These are phyloP conservation scores for Citropsis articulata DNA, from an alignment of 345 rosid genomes.

Conservation along the genomic window DNA sequence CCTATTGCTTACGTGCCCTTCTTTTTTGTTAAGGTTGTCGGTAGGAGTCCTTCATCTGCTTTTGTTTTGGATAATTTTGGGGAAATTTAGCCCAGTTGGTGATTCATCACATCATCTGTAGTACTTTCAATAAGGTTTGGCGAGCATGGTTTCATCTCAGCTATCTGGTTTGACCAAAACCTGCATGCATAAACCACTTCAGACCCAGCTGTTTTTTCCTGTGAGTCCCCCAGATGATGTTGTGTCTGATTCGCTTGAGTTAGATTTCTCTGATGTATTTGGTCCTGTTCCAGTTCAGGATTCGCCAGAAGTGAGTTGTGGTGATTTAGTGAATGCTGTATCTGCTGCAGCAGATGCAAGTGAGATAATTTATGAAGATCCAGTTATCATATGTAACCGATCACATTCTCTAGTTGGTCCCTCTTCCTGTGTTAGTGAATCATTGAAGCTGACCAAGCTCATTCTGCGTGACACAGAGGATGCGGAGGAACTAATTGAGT, in stretches of 20 bases:
- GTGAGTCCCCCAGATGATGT: slow-evolving; percentile 37
- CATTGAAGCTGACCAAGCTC: slow-evolving; percentile 64
- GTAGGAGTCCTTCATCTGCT: slow-evolving; percentile 39
- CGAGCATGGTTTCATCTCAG: slow-evolving; percentile 58
- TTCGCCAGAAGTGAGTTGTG: slow-evolving; percentile 27
- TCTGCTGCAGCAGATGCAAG: slow-evolving; percentile 29
- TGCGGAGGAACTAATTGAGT: slow-evolving; percentile 44
- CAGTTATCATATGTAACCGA: slow-evolving; percentile 63
- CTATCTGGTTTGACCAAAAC: slow-evolving; percentile 33
- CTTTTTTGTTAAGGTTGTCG: slow-evolving; percentile 50
- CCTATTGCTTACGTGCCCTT: slow-evolving; percentile 45
- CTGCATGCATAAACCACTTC: slow-evolving; percentile 28
- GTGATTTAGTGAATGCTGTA: slow-evolving; percentile 25
- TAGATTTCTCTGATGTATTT: slow-evolving; percentile 72
- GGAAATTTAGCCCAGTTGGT: slow-evolving; percentile 21
- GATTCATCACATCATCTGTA: slow-evolving; percentile 15
- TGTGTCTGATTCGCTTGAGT: slow-evolving; percentile 49
- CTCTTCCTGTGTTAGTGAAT: slow-evolving; percentile 55
- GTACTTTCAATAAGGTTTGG: not conserved
- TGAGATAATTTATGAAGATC: slow-evolving; percentile 59
- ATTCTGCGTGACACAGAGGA: slow-evolving; percentile 46
- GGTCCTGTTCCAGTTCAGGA: slow-evolving; percentile 56
- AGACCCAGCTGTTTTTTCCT: slow-evolving; percentile 35
- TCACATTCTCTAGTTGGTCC: slow-evolving; percentile 96
- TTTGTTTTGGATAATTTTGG: not conserved